phyloP scores from a whole-genome alignment of 2,329 filamentous ascomycete species.

The Epichloe sylvatica region DNA sequence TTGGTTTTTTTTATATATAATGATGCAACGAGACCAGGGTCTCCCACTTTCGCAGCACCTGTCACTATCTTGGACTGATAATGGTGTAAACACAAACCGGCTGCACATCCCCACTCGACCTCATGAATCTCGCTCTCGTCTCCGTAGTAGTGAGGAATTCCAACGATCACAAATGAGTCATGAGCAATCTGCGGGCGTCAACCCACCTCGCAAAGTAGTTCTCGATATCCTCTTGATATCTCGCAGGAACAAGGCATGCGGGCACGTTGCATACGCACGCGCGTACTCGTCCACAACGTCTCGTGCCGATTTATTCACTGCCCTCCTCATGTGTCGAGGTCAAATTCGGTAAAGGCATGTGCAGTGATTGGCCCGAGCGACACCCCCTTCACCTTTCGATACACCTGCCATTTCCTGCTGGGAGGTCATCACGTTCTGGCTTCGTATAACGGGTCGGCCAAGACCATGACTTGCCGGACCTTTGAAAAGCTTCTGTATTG shows the following conservation, averaged over 20 bases:
- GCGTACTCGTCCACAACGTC: not conserved
- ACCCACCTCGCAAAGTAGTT: too few species aligned
- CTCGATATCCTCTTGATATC: not conserved
- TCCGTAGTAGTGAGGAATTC: too few species aligned
- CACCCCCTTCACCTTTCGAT: not conserved
- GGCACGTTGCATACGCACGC: constrained; percentile 1
- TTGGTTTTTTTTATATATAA: too few species aligned
- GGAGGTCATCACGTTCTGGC: not conserved
- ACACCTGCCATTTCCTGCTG: not conserved
- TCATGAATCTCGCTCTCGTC: too few species aligned
- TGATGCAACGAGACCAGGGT: too few species aligned
- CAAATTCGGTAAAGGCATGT: constrained; percentile 15
- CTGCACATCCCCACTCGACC: too few species aligned
- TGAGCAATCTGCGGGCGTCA: too few species aligned
- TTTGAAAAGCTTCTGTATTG: too few species aligned
- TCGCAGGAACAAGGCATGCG: not conserved
- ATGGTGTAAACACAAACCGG: too few species aligned
- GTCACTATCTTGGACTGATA: too few species aligned
- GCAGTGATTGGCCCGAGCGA: constrained; percentile 12
- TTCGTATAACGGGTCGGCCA: not conserved
- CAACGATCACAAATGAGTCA: too few species aligned
- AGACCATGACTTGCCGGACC: not conserved
- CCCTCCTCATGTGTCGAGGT: constrained; percentile 1
- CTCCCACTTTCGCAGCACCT: too few species aligned
- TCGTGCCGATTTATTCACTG: not conserved